A percentile compares a stretch with the other conserved stretches of the same genome.
phyloP scores from a whole-genome alignment of 495 filamentous ascomycete species.

The Penicillium crystallinum region DNA sequence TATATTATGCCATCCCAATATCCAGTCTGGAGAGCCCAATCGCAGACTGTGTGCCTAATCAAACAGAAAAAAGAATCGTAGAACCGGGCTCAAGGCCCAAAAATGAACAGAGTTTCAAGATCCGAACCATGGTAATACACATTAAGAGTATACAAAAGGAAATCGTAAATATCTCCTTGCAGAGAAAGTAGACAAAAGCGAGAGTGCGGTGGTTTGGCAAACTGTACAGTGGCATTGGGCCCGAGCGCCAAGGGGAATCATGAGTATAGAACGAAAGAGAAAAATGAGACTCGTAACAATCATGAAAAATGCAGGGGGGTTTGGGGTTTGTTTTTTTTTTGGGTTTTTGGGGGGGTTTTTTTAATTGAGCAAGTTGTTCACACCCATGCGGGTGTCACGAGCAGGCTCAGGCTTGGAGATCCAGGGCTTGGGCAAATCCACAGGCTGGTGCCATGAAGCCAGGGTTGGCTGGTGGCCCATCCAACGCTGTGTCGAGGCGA shows the following conservation, averaged over 20 bases:
- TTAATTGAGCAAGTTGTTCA: slow-evolving; percentile 38
- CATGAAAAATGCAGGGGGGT: slow-evolving; percentile 1
- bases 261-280: slow-evolving; percentile 15
- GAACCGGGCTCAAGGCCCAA: slow-evolving; percentile 8
- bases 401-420: slow-evolving; percentile 19
- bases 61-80: slow-evolving; percentile 7
- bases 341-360: not conserved
- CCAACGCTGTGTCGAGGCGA: slow-evolving; percentile 31
- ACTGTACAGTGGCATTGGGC: slow-evolving; percentile 29
- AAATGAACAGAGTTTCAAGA: slow-evolving; percentile 17
- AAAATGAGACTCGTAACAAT: slow-evolving; percentile 12
- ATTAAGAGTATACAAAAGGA: slow-evolving; percentile 34
- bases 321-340: not conserved
- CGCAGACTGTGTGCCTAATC: not conserved
- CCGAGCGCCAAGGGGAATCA: slow-evolving; percentile 18
- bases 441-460: slow-evolving; percentile 29
- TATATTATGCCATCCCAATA: not conserved
- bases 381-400: slow-evolving; percentile 44
- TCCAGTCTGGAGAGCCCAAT: not conserved
- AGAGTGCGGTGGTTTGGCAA: slow-evolving; percentile 17
- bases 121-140: slow-evolving; percentile 33
- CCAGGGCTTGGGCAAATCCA: slow-evolving; percentile 23
- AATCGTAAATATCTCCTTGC: slow-evolving; percentile 19
- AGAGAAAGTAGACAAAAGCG: slow-evolving; percentile 21
- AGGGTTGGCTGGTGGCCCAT: slow-evolving; percentile 27